Evolutionary conservation across 2,329 filamentous ascomycete genomes (phyloP).

Genomic region (Trichothecium roseum): DNA sequence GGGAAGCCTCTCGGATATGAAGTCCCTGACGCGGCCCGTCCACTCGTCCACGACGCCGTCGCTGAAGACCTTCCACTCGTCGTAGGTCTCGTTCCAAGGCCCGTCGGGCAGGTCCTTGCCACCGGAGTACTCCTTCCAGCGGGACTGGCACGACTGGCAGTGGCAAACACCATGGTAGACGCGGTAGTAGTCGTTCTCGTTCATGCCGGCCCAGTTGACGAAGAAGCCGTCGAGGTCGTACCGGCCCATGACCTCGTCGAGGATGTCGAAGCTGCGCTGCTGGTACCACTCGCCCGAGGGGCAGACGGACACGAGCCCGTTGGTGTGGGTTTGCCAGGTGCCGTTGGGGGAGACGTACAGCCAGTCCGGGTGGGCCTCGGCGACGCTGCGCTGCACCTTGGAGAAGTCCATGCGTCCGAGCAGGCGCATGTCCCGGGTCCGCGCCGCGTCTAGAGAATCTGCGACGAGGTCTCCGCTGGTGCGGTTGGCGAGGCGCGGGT

Average conservation of each 20-base stretch:
- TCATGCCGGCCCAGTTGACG: constrained; percentile 10
- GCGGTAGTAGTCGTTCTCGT: constrained; percentile 9
- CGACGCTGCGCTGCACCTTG: constrained; percentile 6
- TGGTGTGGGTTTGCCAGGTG: constrained; percentile 8
- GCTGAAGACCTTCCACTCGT: constrained; percentile 7
- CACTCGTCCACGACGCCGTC: constrained; percentile 7
- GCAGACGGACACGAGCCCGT: constrained; percentile 8
- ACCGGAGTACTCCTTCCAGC: constrained; percentile 6
- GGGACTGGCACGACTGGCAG: constrained; percentile 5
- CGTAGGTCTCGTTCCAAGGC: constrained; percentile 5
- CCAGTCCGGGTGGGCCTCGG: constrained; percentile 9
- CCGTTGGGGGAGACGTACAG: constrained; percentile 7
- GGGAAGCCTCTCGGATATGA: constrained; percentile 6
- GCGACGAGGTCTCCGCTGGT: constrained; percentile 8
- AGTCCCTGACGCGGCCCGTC: constrained; percentile 7
- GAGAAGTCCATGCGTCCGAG: constrained; percentile 10
- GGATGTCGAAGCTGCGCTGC: constrained; percentile 8
- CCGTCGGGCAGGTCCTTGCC: constrained; percentile 5
- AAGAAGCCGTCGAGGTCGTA: constrained; percentile 10
- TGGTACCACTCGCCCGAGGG: constrained; percentile 9
- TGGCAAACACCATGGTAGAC: constrained; percentile 9
- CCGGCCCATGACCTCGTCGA: constrained; percentile 8
- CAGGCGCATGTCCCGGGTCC: constrained; percentile 4
- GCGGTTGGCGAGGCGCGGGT: constrained; percentile 4
- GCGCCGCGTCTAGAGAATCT: constrained; percentile 7